Evolutionary conservation across 2,329 filamentous ascomycete genomes (phyloP), one percentile per base, ranked within the genome.

Genomic region (Madurella mycetomatis): DNA sequence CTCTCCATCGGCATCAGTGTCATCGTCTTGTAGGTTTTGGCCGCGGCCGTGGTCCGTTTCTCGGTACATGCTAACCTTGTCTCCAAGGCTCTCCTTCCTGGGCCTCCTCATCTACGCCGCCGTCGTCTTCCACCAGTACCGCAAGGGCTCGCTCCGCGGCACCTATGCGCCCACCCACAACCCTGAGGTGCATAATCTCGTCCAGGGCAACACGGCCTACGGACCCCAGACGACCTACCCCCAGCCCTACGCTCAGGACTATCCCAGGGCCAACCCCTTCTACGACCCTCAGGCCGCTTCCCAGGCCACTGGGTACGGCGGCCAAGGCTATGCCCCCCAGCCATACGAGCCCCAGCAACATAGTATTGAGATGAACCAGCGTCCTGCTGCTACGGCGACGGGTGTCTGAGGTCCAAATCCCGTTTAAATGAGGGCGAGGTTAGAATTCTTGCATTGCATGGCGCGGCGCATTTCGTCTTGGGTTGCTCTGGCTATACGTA

Each of bases 81-180:
- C 5, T 8, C 15, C 7, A 25, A 70, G 68, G 13, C 58, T 67
- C 25, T 66, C 67, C 51, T 70, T 69, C 58, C 19, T 69, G 30
- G 67, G 66, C 19, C 59, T 70, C 13, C 65, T 70, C 50, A 60
- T 69, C 46, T 70, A 70, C 57, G 62, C 68, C 18, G 46, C 55
- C 46, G 49, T 70, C 49, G 57, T 70, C 53, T 70, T 57, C 63
- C 66, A 68, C 59, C 52, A 54, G 31, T 61, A 58, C 48, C 60
- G 64, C 31, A 64, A 54, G 37, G 64, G 64, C 32, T 49, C 57
- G 13, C 59, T 66, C 7, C 39, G 40, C 42, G 60, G 58, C 41
- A 49, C 45, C n/a, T 64, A 64, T 54, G 50, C 40, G 1, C 40
- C 53, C 9, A 41, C 64, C 4, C 41, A 31, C 51, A 56, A 60